These are phyloP conservation scores for Anthracocystis walkeri DNA, from an alignment of 1,284 basidiomycete species.

Conservation along the genomic window DNA sequence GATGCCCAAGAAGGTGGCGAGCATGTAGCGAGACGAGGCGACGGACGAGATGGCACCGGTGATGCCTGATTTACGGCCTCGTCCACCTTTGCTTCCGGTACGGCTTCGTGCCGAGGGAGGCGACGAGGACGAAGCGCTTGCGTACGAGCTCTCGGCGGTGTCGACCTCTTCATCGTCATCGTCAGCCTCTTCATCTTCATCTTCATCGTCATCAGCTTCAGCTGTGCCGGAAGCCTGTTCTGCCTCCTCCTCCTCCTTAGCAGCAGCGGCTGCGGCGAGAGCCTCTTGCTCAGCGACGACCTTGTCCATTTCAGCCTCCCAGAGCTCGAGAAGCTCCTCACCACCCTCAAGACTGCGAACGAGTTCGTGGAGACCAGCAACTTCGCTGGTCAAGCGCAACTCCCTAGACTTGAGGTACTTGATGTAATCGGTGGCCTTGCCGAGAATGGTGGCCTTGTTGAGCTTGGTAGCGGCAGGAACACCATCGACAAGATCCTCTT, in stretches of 20 bases:
- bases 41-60: slow-evolving; percentile 26
- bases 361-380: slow-evolving; percentile 60
- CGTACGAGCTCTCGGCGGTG: slow-evolving; percentile 36
- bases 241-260: slow-evolving; percentile 54
- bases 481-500: slow-evolving; percentile 66
- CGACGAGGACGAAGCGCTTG: slow-evolving; percentile 37
- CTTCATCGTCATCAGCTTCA: slow-evolving; percentile 52
- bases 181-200: slow-evolving; percentile 54
- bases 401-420: slow-evolving; percentile 66
- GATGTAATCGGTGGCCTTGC: slow-evolving; percentile 69
- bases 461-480: slow-evolving; percentile 68
- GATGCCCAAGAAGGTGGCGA: slow-evolving; percentile 63
- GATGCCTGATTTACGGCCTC: slow-evolving; percentile 25
- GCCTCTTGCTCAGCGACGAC: slow-evolving; percentile 50
- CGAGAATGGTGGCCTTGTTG: slow-evolving; percentile 68
- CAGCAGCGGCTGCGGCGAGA: slow-evolving; percentile 35
- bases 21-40: slow-evolving; percentile 61
- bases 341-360: slow-evolving; percentile 65
- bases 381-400: slow-evolving; percentile 58
- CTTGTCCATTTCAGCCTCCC: slow-evolving; percentile 63
- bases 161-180: slow-evolving; percentile 54
- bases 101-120: slow-evolving; percentile 39
- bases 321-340: slow-evolving; percentile 65
- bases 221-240: slow-evolving; percentile 24
- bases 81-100: slow-evolving; percentile 23